Conservation (phyloP, 495 filamentous ascomycete species). For the Tricharina praecox region DNA sequence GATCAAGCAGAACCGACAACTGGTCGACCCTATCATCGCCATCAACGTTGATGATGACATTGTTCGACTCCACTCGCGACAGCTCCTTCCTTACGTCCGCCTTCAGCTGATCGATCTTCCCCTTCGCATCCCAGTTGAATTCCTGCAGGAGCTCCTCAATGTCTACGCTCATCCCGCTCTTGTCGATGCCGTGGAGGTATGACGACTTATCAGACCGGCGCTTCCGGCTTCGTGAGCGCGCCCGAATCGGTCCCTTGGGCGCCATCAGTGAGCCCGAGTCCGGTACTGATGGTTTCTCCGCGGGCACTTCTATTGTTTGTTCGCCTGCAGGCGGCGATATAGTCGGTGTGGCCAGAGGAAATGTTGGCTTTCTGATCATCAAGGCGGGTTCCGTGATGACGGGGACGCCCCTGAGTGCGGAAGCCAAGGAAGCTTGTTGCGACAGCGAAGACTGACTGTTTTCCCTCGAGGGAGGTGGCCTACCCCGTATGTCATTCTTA, state of each 20-base stretch:
- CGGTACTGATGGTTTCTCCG: too few species aligned
- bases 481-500: constrained; percentile 14
- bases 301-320: too few species aligned
- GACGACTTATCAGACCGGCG: constrained; percentile 51
- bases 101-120: constrained; percentile 69
- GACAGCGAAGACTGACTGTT: constrained; percentile 13
- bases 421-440: background rate
- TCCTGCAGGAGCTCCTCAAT: constrained; percentile 68
- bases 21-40: constrained; percentile 75
- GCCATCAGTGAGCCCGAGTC: constrained; percentile 10
- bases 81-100: constrained; percentile 72
- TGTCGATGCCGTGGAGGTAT: constrained; percentile 24
- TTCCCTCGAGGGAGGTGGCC: constrained; percentile 17
- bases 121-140: constrained; percentile 73
- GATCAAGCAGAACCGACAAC: constrained; percentile 69
- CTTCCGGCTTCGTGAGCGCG: constrained; percentile 35
- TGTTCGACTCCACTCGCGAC: constrained; percentile 74
- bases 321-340: constrained; percentile 4
- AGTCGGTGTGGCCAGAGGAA: background rate
- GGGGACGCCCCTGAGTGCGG: background rate
- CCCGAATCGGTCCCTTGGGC: constrained; percentile 8
- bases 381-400: background rate
- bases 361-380: background rate
- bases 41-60: constrained; percentile 76
- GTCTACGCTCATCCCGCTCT: constrained; percentile 32